Evolutionary conservation across 352 stramenopile genomes (phyloP).

Genomic region (Pythium dissotocum): DNA sequence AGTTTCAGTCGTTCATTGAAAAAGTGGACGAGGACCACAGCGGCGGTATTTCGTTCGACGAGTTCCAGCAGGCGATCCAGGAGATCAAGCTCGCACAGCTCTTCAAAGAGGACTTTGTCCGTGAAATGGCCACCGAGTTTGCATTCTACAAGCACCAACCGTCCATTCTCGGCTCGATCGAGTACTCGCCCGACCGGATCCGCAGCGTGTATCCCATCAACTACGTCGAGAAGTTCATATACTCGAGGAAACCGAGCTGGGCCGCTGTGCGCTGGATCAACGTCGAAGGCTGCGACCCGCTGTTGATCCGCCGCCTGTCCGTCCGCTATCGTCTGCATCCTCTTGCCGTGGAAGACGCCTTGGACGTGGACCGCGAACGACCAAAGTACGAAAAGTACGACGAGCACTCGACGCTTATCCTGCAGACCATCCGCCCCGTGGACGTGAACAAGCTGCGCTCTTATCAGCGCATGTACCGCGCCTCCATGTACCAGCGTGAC

Average conservation of each 20-base stretch:
- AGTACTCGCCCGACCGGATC: constrained; percentile 79
- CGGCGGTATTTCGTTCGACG: constrained; percentile 80
- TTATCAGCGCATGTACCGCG: constrained; percentile 77
- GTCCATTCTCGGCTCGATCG: constrained; percentile 55
- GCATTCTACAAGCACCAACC: constrained; percentile 17
- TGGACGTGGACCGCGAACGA: constrained; percentile 76
- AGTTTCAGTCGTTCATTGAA: constrained; percentile 70
- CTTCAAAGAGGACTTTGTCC: constrained; percentile 65
- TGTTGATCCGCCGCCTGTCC: constrained; percentile 69
- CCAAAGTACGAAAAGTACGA: constrained; percentile 89
- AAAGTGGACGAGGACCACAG: constrained; percentile 84
- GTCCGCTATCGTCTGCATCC: constrained; percentile 86
- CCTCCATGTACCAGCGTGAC: constrained; percentile 61
- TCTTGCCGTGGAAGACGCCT: constrained; percentile 79
- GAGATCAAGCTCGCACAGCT: constrained; percentile 89
- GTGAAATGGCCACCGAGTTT: constrained; percentile 32
- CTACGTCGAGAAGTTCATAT: constrained; percentile 82
- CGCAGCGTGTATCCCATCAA: constrained; percentile 71
- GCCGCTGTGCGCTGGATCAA: constrained; percentile 85
- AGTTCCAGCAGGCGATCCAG: constrained; percentile 88
- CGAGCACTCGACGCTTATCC: constrained; percentile 76
- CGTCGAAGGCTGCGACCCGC: constrained; percentile 58
- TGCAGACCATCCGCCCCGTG: constrained; percentile 63
- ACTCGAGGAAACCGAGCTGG: constrained; percentile 75
- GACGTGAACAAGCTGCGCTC: constrained; percentile 53